Evolutionary conservation across 2,329 filamentous ascomycete species (phyloP), one percentile per base, ranked within the genome.

Genomic region (Trichophyton schoenleinii): DNA sequence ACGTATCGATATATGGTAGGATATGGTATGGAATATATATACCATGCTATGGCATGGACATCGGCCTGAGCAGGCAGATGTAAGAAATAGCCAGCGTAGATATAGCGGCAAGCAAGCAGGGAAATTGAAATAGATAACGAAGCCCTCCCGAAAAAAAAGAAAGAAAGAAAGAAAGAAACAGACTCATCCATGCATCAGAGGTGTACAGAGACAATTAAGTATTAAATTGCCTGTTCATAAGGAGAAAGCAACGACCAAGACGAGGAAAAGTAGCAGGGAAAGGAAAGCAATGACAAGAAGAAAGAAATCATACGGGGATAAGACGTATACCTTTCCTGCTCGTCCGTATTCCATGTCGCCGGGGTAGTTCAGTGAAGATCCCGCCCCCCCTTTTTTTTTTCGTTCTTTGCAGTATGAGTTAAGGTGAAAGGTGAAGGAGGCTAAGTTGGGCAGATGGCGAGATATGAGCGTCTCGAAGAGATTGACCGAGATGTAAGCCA

Each of bases 131-230:
- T 31, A 53, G 28, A 53, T 31, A 34, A 31, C 18, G 5, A 31
- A 31, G 6, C 49, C 49, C 22, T 31, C 49, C 49, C 49, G 49
- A 53, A 53, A 53, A 31, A 6, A 44, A n/a, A n/a, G 3, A 22
- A 1, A 44, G 22, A 3, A 42, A 52, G 31, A 31, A 13, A 13
- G 13, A 38, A 38, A 38, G 8, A 38, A 38, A 13, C 34, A 38
- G 34, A 53, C 22, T 53, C 49, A 31, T 53, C 28, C 49, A 53
- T 53, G 49, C 49, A 53, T 53, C 49, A 53, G 22, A 53, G 49
- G 49, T 53, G 49, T 53, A 53, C 49, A 53, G 28, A 53, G 49
- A 53, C 49, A 53, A 53, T 53, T 53, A 34, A 31, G 22, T 53
- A 53, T 53, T 53, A 34, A 53, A 53, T 34, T 53, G 49, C 49